Evolutionary conservation across 2,329 filamentous ascomycete genomes (phyloP), one percentile per base, ranked within the genome.

Genomic region (Colletotrichum sp.): DNA sequence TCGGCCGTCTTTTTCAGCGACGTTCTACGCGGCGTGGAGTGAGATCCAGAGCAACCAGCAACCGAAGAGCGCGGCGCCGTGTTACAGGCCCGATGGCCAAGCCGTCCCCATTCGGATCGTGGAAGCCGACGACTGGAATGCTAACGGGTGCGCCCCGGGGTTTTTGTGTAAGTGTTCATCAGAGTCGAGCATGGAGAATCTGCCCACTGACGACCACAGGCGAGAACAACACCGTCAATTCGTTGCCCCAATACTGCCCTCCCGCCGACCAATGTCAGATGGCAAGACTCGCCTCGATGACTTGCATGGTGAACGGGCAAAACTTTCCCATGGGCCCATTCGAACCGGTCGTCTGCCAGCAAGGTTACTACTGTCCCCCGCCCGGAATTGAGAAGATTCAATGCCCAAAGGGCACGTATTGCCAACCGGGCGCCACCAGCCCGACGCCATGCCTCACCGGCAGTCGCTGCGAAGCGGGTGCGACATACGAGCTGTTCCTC

Each of bases 401-500:
- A 12, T 91, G 90, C 68, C 89, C 88, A 0, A 75, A 82, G 10
- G 89, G 89, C 28, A 84, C 84, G 4, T 92, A 89, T 77, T 92
- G 90, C 76, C 89, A 89, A 34, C 85, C 86, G 1, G 90, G 90
- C 8, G 86, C 88, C 6, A 80, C 85, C 2, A 81, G 84, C 8
- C 88, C 90, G 3, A 88, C 86, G 5, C 87, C 87, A 13, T 92
- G 90, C 75, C 81, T 81, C 18, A 66, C 82, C 5, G 88, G 87
- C 1, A 89, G 89, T 36, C 77, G 80, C 6, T 92, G 90, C 72
- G 87, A 87, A 0, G 84, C 83, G 64, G 86, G 85, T 2, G 86
- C 88, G 5, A 78, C 80, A 2, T 85, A 81, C 62, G 84, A 91
- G 71, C 81, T 86, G 8, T 85, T 84, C 63, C 78, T 88, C 16